Evolutionary conservation across 2,329 filamentous ascomycete species (phyloP), one percentile per base, ranked within the genome.

Genomic region (Ploettnerulaceae sp.): DNA sequence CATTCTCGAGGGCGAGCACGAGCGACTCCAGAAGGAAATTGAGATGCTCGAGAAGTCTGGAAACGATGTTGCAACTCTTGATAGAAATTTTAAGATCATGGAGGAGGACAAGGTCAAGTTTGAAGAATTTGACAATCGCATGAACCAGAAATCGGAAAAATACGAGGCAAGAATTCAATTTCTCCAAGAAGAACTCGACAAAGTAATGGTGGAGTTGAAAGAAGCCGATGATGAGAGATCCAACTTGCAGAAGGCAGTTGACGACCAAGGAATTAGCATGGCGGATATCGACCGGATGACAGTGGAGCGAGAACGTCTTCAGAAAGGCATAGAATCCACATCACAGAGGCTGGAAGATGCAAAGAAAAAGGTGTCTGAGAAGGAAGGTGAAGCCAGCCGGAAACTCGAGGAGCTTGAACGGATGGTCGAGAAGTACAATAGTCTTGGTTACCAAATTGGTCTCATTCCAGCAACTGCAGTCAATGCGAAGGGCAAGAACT

Each of bases 241-340:
- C 32, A 76, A 77, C 22, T 75, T 98, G 7, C 91, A 97, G 65
- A 82, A 84, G 49, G 82, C 86, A 22, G 89, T 98, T 21, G 93
- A 97, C 66, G 83, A 85, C 57, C 89, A 95, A 63, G 93, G 93
- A 2, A 90, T 98, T 64, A 94, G 89, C 61, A 94, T 96, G 69
- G 86, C 93, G 69, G 93, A 98, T 76, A 97, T 98, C 63, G 93
- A 98, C 75, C 89, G 93, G 66, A 96, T 98, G 91, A 95, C 89
- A 58, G 84, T 87, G 26, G 93, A 98, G 66, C 83, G 90, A 43
- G 93, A 98, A 61, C 82, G 93, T 36, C 76, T 98, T n/a, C 88
- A 95, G 55, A 90, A 85, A 59, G 86, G 84, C 32, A 84, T 95
- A 34, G 89, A 95, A 58, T 78, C 82, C 2, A 86, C 88, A 0